Percentiles rank a stretch among this genome's conserved stretches.
Conservation (phyloP, 352 stramenopile species). For the Phytophthora pini region DNA sequence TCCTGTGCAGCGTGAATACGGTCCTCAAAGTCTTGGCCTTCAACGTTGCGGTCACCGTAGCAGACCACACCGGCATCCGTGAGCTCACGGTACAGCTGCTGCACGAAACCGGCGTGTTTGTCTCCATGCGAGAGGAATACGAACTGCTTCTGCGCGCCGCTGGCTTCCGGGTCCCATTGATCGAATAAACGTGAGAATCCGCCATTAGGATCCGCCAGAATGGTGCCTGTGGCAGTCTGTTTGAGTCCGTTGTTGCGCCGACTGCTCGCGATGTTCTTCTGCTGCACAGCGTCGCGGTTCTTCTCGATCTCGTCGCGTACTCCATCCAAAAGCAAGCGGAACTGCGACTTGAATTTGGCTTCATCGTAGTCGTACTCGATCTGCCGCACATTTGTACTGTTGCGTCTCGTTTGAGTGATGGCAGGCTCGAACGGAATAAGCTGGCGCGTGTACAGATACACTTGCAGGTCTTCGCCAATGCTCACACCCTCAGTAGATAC, state of each 20-base stretch:
- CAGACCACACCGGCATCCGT: conserved; percentile 57
- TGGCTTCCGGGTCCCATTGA: conserved; percentile 57
- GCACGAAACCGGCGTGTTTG: conserved; percentile 73
- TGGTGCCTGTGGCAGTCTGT: conserved; percentile 37
- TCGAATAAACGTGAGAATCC: conserved; percentile 68
- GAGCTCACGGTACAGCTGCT: conserved; percentile 69
- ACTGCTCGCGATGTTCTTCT: conserved; percentile 49
- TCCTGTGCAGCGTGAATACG: conserved; percentile 83
- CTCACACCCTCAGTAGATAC: conserved; percentile 72
- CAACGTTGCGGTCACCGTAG: conserved; percentile 72
- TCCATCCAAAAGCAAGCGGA: conserved; percentile 79
- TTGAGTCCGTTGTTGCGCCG: conserved; percentile 31
- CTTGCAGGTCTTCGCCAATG: conserved; percentile 79
- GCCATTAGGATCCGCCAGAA: conserved; percentile 22
- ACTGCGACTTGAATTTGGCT: conserved; percentile 70
- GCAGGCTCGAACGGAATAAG: conserved; percentile 79
- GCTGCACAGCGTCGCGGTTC: conserved; percentile 51
- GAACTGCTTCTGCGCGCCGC: conserved; percentile 50
- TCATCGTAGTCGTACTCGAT: conserved; percentile 88
- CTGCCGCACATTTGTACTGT: conserved; percentile 60
- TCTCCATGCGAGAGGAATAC: conserved; percentile 86
- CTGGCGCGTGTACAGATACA: conserved; percentile 87
- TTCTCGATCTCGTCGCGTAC: conserved; percentile 88
- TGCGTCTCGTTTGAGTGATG: conserved; percentile 62
- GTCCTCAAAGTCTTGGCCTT: conserved; percentile 68